Evolutionary conservation across 2,329 filamentous ascomycete genomes (phyloP).

Genomic region (Stachybotrys echinatus): DNA sequence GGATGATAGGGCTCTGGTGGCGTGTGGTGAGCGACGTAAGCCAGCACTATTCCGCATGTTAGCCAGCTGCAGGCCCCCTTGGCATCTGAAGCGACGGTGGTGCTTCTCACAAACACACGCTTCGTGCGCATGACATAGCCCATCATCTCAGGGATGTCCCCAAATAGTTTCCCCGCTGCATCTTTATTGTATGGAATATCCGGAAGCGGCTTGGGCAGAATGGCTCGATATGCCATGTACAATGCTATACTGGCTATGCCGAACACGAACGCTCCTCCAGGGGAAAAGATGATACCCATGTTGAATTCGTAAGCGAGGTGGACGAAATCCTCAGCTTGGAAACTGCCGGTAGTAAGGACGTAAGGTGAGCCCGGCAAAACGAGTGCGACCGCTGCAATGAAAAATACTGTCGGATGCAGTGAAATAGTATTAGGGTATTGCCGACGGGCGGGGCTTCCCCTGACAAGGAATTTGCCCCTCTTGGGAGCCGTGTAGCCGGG

Average conservation of each 20-base stretch:
- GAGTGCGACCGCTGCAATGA: too few relatives aligned
- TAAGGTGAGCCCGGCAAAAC: too few relatives aligned
- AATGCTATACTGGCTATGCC: not conserved
- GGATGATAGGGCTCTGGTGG: constrained; percentile 35
- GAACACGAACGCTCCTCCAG: not conserved
- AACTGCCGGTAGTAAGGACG: too few relatives aligned
- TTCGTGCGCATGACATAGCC: constrained; percentile 23
- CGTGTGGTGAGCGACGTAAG: constrained; percentile 23
- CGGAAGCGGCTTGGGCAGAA: constrained; percentile 34
- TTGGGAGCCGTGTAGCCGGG: too few relatives aligned
- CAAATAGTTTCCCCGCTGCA: constrained; percentile 27
- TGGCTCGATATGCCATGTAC: constrained; percentile 4
- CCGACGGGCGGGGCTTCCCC: too few relatives aligned
- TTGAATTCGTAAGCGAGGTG: too few relatives aligned
- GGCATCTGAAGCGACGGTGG: not conserved
- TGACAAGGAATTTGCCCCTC: too few relatives aligned
- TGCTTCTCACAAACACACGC: constrained; percentile 19
- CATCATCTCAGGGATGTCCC: constrained; percentile 35
- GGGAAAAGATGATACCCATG: not conserved
- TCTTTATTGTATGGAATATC: constrained; percentile 37
- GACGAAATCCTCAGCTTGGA: too few relatives aligned
- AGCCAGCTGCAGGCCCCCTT: not conserved
- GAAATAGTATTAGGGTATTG: too few relatives aligned
- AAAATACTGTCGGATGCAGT: too few relatives aligned
- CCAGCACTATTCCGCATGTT: constrained; percentile 19